A percentile compares a stretch with the other conserved stretches of the same genome.
phyloP scores from a whole-genome alignment of 179 eudicot species.

The Spergularia azorica region DNA sequence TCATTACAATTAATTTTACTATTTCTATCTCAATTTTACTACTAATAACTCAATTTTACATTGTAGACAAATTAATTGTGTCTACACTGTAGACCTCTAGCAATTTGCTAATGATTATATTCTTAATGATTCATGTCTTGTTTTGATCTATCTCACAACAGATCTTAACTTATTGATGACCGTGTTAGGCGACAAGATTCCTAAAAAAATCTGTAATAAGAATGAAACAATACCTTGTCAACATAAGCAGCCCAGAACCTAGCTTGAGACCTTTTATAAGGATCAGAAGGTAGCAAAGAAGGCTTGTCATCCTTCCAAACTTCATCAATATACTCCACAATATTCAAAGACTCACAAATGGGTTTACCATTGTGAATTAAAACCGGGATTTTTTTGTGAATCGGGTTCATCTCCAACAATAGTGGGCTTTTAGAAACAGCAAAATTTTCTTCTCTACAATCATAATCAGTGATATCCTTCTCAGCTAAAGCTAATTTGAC shows the following conservation, averaged over 20 bases:
- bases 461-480: slow-evolving; percentile 20
- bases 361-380: slow-evolving; percentile 16
- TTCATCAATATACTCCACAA: slow-evolving; percentile 26
- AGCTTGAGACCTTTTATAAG: slow-evolving; percentile 21
- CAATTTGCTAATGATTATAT: too few relatives aligned
- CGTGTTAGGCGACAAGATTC: too few relatives aligned
- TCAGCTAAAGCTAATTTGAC: slow-evolving; percentile 22
- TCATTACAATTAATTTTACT: too few relatives aligned
- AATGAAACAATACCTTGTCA: slow-evolving; percentile 26
- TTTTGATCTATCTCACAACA: too few relatives aligned
- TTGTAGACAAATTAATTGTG: too few relatives aligned
- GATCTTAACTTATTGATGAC: too few relatives aligned
- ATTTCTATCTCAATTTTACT: too few relatives aligned
- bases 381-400: slow-evolving; percentile 26
- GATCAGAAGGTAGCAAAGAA: slow-evolving; percentile 20
- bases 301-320: slow-evolving; percentile 10
- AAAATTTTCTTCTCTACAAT: slow-evolving; percentile 10
- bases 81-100: too few relatives aligned
- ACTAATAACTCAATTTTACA: too few relatives aligned
- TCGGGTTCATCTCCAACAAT: slow-evolving; percentile 26
- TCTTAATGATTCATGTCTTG: too few relatives aligned
- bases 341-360: slow-evolving; percentile 18
- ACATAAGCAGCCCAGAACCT: slow-evolving; percentile 16
- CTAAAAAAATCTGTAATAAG: too few relatives aligned
- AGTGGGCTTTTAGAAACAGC: slow-evolving; percentile 6